Evolutionary conservation across 345 rosid species (phyloP).

Genomic region (Eucalyptus pumila): DNA sequence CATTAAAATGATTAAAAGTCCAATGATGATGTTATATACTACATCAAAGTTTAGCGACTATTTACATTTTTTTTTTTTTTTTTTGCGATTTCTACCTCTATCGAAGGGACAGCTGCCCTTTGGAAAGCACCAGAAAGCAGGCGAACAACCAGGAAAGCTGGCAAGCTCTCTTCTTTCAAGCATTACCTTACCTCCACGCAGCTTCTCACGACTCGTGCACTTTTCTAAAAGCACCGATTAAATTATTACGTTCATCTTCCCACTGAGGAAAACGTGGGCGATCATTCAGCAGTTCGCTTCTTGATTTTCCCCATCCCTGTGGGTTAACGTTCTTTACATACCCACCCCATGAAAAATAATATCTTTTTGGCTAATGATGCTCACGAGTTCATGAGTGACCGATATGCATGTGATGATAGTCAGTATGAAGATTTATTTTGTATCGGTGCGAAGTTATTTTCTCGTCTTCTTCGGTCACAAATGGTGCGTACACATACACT

Average conservation of each 20-base stretch:
- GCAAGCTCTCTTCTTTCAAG: not conserved
- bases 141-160: not conserved
- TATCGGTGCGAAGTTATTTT: not conserved
- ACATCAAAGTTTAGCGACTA: not conserved
- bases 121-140: not conserved
- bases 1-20: not conserved
- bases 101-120: not conserved
- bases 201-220: not conserved
- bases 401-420: not conserved
- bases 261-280: not conserved
- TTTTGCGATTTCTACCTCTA: not conserved
- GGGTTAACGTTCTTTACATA: not conserved
- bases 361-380: not conserved
- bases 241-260: not conserved
- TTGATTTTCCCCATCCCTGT: not conserved
- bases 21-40: not conserved
- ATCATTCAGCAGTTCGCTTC: not conserved
- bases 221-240: not conserved
- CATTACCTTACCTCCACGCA: not conserved
- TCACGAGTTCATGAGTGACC: not conserved
- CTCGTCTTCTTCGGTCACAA: not conserved
- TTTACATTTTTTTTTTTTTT: fast-evolving
- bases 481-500: not conserved
- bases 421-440: not conserved
- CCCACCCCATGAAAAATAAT: not conserved